Evolutionary conservation across 495 filamentous ascomycete genomes (phyloP), one percentile per base, ranked within the genome.

Genomic region (Talaromyces stipitatus): DNA sequence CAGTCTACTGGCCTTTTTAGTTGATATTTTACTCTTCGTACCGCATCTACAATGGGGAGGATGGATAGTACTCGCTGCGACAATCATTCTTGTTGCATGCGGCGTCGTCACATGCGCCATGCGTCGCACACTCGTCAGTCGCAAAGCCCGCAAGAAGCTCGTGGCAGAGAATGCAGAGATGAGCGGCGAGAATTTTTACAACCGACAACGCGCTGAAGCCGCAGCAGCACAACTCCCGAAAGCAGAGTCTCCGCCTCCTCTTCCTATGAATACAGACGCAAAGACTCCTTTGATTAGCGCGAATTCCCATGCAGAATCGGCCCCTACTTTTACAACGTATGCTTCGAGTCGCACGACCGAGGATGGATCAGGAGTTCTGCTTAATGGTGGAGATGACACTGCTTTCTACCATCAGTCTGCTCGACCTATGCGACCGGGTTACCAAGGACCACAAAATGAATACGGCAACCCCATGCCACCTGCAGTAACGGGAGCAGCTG

Each of bases 11-110:
- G 87, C 91, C 20, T 97, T 98, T 72, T 76, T 98, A 53, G 85
- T 97, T 58, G 94, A 98, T 69, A 89, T 98, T n/a, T 72, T 98
- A 30, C 81, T 98, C 16, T 98, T 98, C 66, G 88, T 96, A 23
- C 94, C 94, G 30, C 94, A 97, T 72, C 68, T 96, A 69, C 79
- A 84, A 64, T 97, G 92, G 91, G 94, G 90, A 60, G 92, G 92
- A 58, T 98, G 92, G 82, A 83, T 98, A 58, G 94, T 97, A 14
- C 79, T 98, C 26, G 94, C 84, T 16, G 89, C 94, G 20, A 94
- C 91, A 16, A 89, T 97, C 56, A 73, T 97, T 45, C 88, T 95
- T 45, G 85, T 90, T 47, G 75, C 89, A 5, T 90, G 87, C 69
- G 86, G 87, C 26, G 82, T 98, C 50, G 85, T 96, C 52, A 92